Evolutionary conservation across 1,139 yeast genomes (phyloP), one percentile per base, ranked within the genome.

Genomic region (Wickerhamomyces sp.): DNA sequence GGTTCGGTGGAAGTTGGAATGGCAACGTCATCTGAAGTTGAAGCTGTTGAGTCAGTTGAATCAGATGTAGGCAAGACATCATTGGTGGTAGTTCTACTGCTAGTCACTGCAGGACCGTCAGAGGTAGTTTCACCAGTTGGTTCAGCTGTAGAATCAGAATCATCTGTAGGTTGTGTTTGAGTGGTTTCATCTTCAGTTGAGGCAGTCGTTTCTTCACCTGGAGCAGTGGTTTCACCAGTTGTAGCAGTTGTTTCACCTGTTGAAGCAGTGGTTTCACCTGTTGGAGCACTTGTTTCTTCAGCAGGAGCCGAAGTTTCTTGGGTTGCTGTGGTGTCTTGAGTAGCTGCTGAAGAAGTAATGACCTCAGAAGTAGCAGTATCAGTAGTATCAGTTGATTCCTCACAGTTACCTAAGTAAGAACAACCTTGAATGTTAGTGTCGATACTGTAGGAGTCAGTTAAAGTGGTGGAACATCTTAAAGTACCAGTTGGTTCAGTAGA

Each of bases 401-500:
- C 32, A 36, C 52, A 48, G 21, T 36, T 39, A 31, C 52, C 52
- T n/a, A 42, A 35, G 40, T 42, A 48, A 3, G 27, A 35, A 41
- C 52, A 48, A n/a, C 45, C 52, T 34, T 42, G 33, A 16, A 43
- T 34, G 16, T 32, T 33, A 45, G 42, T 49, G 31, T 43, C 47
- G 16, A 29, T 39, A 44, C 48, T 48, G 47, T 49, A 44, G 27
- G 42, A 40, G 37, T 45, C 48, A 41, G 48, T 48, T 49, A 54
- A 49, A 36, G 51, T 36, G 13, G 46, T 45, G 1, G 49, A 43
- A 36, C 49, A 45, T 42, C 46, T 46, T 20, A 39, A 25, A 20
- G 57, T 47, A 40, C 56, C 59, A 21, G 59, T 54, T 47, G 59
- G 60, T 22, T 45, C 50, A 17, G 54, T 43, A 13, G 56, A 48